A percentile compares a stretch with the other conserved stretches of the same genome.
Evolutionary conservation across 768 basidiomycete species (phyloP).

Genomic region (Suillus discolor): DNA sequence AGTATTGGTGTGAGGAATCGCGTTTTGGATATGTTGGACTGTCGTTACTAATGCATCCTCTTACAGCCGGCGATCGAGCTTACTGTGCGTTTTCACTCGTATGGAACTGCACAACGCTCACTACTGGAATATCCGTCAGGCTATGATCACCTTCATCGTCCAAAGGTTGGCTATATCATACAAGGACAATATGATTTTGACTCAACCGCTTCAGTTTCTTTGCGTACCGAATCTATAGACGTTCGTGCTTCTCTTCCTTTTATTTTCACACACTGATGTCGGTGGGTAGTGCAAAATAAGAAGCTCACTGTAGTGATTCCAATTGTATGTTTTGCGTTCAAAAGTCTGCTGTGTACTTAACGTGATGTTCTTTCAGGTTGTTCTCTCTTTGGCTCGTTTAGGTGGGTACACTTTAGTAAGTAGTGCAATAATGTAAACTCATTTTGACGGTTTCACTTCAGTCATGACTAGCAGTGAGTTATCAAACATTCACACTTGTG

Average conservation of each 20-base stretch:
- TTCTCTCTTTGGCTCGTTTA: conserved; percentile 21
- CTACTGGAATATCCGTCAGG: conserved; percentile 21
- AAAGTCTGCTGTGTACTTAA: background rate
- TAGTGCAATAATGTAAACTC: background rate
- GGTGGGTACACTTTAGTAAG: conserved; percentile 10
- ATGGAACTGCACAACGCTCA: background rate
- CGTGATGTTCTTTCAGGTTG: conserved; percentile 9
- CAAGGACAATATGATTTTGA: background rate
- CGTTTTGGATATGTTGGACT: background rate
- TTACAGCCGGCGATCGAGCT: conserved; percentile 22
- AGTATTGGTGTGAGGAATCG: conserved; percentile 22
- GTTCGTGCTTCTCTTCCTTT: conserved; percentile 16
- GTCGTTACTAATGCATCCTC: background rate
- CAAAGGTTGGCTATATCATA: conserved; percentile 18
- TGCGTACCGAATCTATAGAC: conserved; percentile 26
- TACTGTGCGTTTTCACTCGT: conserved; percentile 16
- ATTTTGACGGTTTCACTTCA: conserved; percentile 3
- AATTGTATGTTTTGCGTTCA: conserved; percentile 14
- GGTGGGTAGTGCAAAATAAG: conserved; percentile 16
- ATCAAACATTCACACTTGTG: background rate
- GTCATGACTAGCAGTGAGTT: conserved; percentile 23
- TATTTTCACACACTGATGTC: background rate
- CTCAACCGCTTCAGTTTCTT: conserved; percentile 20
- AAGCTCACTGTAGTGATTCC: conserved; percentile 14
- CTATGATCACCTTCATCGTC: conserved; percentile 25